Base-by-base conservation (phyloP, 495 filamentous ascomycete species). In the Penicillium robsamsonii region DNA sequence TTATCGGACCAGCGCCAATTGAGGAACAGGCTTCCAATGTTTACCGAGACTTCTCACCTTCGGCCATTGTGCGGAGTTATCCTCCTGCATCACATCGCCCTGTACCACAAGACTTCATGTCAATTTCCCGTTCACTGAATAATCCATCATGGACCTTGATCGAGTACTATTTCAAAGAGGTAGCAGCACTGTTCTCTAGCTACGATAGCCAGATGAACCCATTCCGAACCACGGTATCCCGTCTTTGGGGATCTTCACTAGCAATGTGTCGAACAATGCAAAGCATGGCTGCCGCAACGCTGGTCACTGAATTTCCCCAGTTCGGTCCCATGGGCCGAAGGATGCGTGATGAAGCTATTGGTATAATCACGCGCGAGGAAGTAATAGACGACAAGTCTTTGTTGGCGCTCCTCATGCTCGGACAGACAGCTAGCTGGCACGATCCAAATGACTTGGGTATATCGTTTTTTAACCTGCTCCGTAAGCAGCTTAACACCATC, bases 151-250 rank as follows among this genome's bases (percentile, higher is more conserved):
- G 77, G 63, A 80, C 80, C 11, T 68, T 84, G 5, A 78, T 84
- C 6, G 80, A 84, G 46, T 83, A 84, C 60, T 84, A 84, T 51
- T 84, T 84, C 69, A 81, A 79, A 57, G 79, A 84, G 50, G 80
- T 84, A 9, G 79, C 78, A 11, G 76, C 76, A 4, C 56, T 84
- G 18, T 84, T 82, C 59, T 84, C 81, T 11, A 82, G 77, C 50
- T 84, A 82, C 60, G 81, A 84, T 59, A 81, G 79, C 35, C 72
- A 78, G 31, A 75, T 83, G 65, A 84, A 84, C 61, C 81, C 81
- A 0, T 84, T 84, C 60, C 70, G 81, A 22, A 77, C 77, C 2
- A 81, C 80, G 0, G 77, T 84, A 5, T 79, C 76, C 24, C 76
- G 78, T 35, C 70, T 84, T 5, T 84, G 80, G 79, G 75, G 80